Base-by-base conservation (phyloP, 306 rosid species). In the Abrus precatorius region DNA sequence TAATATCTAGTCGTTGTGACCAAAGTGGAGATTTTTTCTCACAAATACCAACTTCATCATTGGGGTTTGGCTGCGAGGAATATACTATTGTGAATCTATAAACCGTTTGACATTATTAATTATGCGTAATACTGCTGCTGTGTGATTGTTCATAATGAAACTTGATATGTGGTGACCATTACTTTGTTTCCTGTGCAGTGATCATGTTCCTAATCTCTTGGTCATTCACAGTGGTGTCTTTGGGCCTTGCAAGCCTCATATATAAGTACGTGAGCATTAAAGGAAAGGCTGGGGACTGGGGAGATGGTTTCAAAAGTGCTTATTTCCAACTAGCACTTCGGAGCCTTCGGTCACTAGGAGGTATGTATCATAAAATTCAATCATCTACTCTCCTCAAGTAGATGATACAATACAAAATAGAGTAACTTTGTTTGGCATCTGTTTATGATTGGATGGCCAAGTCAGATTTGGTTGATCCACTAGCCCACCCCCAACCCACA, bases 201-300 rank as follows among this genome's bases (percentile, higher is more conserved):
- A 96, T 96, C 72, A 96, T 96, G 99, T 96, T 96, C 92, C 87
- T 96, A 89, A 96, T 96, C 87, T 96, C 99, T 34, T 96, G 99
- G 99, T 63, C 98, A 63, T 96, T 96, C 93, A 93, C 99, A 1
- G 90, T 96, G 71, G 98, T 96, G 61, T 82, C 98, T 69, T 85
- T 96, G 75, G 97, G 90, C 90, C 99, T 96, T 80, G 98, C 97
- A 64, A 93, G 97, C 90, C 94, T 96, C 76, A 93, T 96, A 85
- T 96, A 96, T 75, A 93, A 96, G 81, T 96, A 96, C 29, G 99
- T 96, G 81, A 84, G 98, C 88, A 73, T 96, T 80, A 90, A 94
- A 86, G 99, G 99, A 76, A 96, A 96, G 91, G 99, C 98, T 59
- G 99, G 99, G 74, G 99, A 96, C 86, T 96, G 99, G 99, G 99